Evolutionary conservation across 1,284 basidiomycete species (phyloP), one percentile per base, ranked within the genome.

Genomic region (Tilletia horrida): DNA sequence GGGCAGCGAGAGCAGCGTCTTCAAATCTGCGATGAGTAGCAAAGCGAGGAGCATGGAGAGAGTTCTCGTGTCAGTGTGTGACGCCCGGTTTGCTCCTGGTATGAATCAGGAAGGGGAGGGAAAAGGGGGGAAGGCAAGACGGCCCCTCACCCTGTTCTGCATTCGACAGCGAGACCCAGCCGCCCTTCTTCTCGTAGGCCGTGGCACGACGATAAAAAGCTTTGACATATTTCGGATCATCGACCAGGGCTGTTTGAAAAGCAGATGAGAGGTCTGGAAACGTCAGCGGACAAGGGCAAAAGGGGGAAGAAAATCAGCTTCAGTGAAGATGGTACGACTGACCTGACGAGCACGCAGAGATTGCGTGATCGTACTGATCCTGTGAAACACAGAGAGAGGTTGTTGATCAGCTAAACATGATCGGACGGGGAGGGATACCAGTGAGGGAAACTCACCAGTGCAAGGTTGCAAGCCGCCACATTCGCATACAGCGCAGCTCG

Each of bases 161-260:
- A 8, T 89, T 85, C 11, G 88, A 85, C 9, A 97, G 84, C 3
- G 91, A 89, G 4, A 90, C 86, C 92, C 93, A 97, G 4, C 89
- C 87, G 64, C 86, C 86, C 25, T 97, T 84, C 40, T 85, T 84
- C 71, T 93, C 91, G 78, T 93, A 96, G 1, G 91, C 90, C 25
- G 87, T 80, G 1, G 93, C 93, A 18, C 95, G 88, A 71, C 95
- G 85, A 77, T 93, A 91, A 1, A 97, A 84, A 0, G 90, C 93
- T 82, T 97, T 97, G 71, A 90, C 81, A 79, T 97, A 96, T 14
- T 83, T 81, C 3, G 91, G 90, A 74, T 95, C 90, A 76, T 97
- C 91, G 23, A 85, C 82, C 14, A 98, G 85, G 7, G 95, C 94
- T 95, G 73, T 31, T 9, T 14, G 14, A 59, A 59, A 40, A 67